A percentile compares a stretch with the other conserved stretches of the same genome.
These are phyloP conservation scores for Lepidium sativum DNA, from an alignment of 345 rosid species.

Conservation along the genomic window DNA sequence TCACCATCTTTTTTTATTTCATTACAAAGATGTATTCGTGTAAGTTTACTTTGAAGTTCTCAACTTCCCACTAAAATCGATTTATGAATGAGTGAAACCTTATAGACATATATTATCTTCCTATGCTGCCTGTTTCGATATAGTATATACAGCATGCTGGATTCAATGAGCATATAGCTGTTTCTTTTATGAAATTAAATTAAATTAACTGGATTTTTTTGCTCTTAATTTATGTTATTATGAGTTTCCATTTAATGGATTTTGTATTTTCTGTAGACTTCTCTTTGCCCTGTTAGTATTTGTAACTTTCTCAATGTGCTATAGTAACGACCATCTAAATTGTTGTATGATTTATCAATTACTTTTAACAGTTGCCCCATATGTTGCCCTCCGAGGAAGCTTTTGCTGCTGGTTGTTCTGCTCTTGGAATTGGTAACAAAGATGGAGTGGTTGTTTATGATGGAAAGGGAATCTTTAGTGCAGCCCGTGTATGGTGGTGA, in stretches of 20 bases:
- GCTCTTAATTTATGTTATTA: not conserved
- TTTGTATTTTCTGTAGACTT: not conserved
- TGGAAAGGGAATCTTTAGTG: slow-evolving; percentile 96
- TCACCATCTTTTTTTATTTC: not conserved
- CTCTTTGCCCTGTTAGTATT: not conserved
- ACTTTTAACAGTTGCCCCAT: slow-evolving; percentile 73
- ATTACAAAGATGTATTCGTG: not conserved
- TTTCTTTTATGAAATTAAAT: not conserved
- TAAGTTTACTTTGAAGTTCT: not conserved
- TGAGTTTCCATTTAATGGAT: not conserved
- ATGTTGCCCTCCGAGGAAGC: slow-evolving; percentile 97
- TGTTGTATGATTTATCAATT: not conserved
- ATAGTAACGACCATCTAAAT: not conserved
- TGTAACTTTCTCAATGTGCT: not conserved
- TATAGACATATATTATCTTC: not conserved
- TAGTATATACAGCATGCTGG: not conserved
- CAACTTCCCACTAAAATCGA: not conserved
- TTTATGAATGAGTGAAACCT: not conserved
- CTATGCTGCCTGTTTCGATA: not conserved
- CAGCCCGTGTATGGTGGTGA: slow-evolving; percentile 99
- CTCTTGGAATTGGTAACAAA: slow-evolving; percentile 85
- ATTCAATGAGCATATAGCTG: not conserved
- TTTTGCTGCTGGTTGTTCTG: slow-evolving; percentile 93
- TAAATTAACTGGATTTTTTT: not conserved
- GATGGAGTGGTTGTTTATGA: slow-evolving; percentile 93